Conservation (phyloP, 2,329 filamentous ascomycete genomes). For the Colletotrichum liaoningense region DNA sequence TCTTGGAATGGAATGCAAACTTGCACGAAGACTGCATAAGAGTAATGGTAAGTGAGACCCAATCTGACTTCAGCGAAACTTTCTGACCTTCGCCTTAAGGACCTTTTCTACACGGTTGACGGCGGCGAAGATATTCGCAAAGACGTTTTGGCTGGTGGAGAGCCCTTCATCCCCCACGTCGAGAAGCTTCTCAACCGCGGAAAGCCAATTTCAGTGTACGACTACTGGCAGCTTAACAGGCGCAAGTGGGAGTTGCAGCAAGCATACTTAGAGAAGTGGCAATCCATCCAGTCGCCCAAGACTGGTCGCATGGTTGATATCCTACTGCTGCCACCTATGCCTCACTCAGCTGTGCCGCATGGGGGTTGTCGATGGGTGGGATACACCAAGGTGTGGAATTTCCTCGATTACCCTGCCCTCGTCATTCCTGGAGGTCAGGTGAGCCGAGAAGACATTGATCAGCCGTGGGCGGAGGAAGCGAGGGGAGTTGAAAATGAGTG, state of each 20-base stretch:
- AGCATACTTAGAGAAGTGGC: conserved; percentile 67
- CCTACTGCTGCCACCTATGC: conserved; percentile 68
- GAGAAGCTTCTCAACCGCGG: conserved; percentile 65
- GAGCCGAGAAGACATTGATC: conserved; percentile 50
- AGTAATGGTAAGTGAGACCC: conserved; percentile 64
- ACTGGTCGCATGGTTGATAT: conserved; percentile 64
- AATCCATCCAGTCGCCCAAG: conserved; percentile 50
- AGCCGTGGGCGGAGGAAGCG: conserved; percentile 38
- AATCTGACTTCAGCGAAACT: no score
- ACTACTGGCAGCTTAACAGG: conserved; percentile 76
- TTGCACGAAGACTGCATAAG: conserved; percentile 66
- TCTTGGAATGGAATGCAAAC: conserved; percentile 63
- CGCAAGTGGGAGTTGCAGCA: conserved; percentile 58
- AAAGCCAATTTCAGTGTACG: conserved; percentile 67
- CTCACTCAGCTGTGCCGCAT: conserved; percentile 66
- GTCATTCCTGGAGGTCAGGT: conserved; percentile 49
- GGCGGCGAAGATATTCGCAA: conserved; percentile 71
- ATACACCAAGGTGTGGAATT: conserved; percentile 52
- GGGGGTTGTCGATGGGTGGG: conserved; percentile 58
- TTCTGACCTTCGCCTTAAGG: no score
- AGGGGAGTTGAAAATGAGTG: conserved; percentile 13
- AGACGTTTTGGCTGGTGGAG: conserved; percentile 65
- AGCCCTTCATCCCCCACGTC: conserved; percentile 70
- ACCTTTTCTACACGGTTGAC: conserved; percentile 71
- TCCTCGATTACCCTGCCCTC: conserved; percentile 50